Evolutionary conservation across 305 asterid genomes (phyloP), one percentile per base, ranked within the genome.

Genomic region (Striga hermonthica): DNA sequence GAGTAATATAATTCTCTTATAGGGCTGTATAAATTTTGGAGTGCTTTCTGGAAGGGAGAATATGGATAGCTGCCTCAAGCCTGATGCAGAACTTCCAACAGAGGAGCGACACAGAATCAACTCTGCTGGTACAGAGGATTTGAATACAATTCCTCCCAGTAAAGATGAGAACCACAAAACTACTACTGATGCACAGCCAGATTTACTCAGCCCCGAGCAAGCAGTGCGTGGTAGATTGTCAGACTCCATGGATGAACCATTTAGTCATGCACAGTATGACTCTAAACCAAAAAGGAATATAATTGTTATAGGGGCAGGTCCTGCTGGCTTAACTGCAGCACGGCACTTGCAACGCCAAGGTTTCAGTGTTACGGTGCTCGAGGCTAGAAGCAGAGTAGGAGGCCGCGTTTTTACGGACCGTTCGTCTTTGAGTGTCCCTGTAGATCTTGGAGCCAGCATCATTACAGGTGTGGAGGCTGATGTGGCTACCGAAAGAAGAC

Each of bases 401-500:
- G 99, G 99, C 50, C 95, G 99, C 60, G 96, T 94, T 72, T 94
- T 77, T 78, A 94, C 99, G 1, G 99, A 94, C 64, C 89, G 64
- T 65, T 78, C 91, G 34, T 86, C 99, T 62, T 86, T 94, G 58
- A 88, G 96, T 75, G 99, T 94, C 63, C 99, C 98, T 1, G 99
- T 94, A 70, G 99, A 94, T 79, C 98, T 94, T 78, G 99, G 98
- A 66, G 99, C 99, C 75, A 94, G 99, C 76, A 94, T 94, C 83
- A 94, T 94, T 78, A 94, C 99, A 36, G 99, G 99, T 62, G 89
- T 91, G 48, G 99, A 94, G 84, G 99, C 98, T 64, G 99, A 94
- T 76, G 96, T 94, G 68, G 91, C 88, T 60, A 80, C 96, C 66
- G 96, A 94, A 77, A 88, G 99, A 73, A 85, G 98, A 77, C 96